phyloP scores from a whole-genome alignment of 2,329 filamentous ascomycete species.

The Tolypocladium capitatum region DNA sequence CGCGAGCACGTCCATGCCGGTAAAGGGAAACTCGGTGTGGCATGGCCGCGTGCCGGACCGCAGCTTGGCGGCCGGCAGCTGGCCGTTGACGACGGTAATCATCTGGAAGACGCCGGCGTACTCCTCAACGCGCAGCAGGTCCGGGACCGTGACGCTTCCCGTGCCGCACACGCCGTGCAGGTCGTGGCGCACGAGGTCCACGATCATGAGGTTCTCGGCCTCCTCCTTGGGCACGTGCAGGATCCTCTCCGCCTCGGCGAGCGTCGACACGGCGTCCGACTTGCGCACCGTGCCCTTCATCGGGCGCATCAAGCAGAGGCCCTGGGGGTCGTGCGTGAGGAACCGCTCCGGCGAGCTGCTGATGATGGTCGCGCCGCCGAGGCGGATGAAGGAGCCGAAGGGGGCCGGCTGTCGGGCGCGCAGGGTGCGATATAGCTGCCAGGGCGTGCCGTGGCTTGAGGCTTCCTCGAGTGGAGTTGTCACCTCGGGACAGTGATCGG shows the following conservation, averaged over 20 bases:
- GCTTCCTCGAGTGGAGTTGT: not conserved
- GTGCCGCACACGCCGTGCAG: slow-evolving; percentile 72
- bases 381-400: slow-evolving; percentile 69
- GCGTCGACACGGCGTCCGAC: slow-evolving; percentile 46
- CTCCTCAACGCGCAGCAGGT: slow-evolving; percentile 77
- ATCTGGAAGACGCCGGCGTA: slow-evolving; percentile 87
- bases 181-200: slow-evolving; percentile 90
- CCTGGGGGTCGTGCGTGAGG: slow-evolving; percentile 41
- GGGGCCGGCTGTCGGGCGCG: slow-evolving; percentile 64
- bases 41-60: slow-evolving; percentile 5
- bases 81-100: slow-evolving; percentile 72
- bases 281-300: slow-evolving; percentile 97
- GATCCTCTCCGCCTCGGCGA: slow-evolving; percentile 58
- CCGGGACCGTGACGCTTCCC: slow-evolving; percentile 58
- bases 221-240: slow-evolving; percentile 77
- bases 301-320: slow-evolving; percentile 66
- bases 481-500: not conserved
- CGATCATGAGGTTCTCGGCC: slow-evolving; percentile 96
- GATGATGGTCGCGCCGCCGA: slow-evolving; percentile 58
- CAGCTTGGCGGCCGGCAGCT: slow-evolving; percentile 25
- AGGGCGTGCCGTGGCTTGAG: slow-evolving; percentile 28
- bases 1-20: slow-evolving; percentile 64
- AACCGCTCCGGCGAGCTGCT: slow-evolving; percentile 86
- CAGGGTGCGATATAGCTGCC: slow-evolving; percentile 60
- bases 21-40: slow-evolving; percentile 19